Evolutionary conservation across 2,329 filamentous ascomycete species (phyloP), one percentile per base, ranked within the genome.

Genomic region (Colletotrichum trifolii): DNA sequence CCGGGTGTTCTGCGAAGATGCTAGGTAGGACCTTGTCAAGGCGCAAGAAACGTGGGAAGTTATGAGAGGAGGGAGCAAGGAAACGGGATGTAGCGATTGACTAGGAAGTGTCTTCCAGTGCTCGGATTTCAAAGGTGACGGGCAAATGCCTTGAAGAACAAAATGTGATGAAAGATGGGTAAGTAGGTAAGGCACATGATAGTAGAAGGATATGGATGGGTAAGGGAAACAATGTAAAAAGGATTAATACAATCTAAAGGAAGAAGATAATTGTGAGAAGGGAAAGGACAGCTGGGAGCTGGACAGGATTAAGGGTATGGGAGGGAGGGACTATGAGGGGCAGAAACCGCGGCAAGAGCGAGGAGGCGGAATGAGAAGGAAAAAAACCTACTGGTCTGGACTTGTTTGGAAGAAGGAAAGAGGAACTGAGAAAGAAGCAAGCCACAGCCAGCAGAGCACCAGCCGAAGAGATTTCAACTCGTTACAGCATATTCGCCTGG

Each of bases 1-100:
- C 59, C 55, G 52, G 46, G 33, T 25, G 63, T 47, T 25, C 39
- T 36, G 58, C 45, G 52, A 50, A 38, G n/a, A 60, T 39, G 52
- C 63, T 53, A 42, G 63, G 63, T 65, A 62, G 58, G 52, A 38
- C 63, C 58, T 63, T 65, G 63, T 53, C 57, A 36, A 15, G n/a
- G 58, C 52, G 57, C 52, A 56, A 65, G 17, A 39, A 42, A 35
- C 36, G 58, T 15, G 43, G 25, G 43, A 53, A 40, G 39, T 46
- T 55, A 25, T 43, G 38, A 7, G 36, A 34, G 33, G 17, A n/a
- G n/a, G 33, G 43, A 17, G 15, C 15, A 52, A 47, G 52, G 17
- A 61, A 53, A 39, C 39, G 25, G 43, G 13, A 46, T 15, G 45
- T 38, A 54, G 47, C 50, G 55, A 46, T 65, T 43, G 49, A 38